Percentiles rank a stretch among this genome's conserved stretches.
Conservation (phyloP, 2,329 filamentous ascomycete genomes). For the Plenodomus tracheiphilus region DNA sequence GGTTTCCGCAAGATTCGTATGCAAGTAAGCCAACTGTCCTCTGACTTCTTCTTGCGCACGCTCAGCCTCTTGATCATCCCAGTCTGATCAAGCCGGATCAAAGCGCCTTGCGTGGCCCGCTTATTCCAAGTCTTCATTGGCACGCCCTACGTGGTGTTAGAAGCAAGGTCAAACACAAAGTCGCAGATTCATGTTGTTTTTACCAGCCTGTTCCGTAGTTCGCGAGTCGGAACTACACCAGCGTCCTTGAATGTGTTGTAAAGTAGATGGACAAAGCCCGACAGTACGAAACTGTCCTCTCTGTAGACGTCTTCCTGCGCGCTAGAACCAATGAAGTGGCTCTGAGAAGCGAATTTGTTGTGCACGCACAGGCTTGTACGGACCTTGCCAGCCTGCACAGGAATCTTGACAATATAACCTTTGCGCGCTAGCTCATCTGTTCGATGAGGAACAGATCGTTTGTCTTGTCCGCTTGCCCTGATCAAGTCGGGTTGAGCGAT, state of each 20-base stretch:
- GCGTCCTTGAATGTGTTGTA: constrained; percentile 55
- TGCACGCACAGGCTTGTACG: constrained; percentile 62
- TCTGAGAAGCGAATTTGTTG: constrained; percentile 51
- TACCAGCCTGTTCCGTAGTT: constrained; percentile 55
- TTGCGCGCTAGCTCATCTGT: constrained; percentile 61
- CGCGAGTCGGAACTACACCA: constrained; percentile 55
- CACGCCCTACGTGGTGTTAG: constrained; percentile 33
- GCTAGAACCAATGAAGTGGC: constrained; percentile 29
- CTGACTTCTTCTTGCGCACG: constrained; percentile 32
- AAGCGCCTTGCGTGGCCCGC: constrained; percentile 44
- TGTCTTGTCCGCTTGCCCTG: constrained; percentile 63
- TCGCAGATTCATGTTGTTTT: constrained; percentile 17
- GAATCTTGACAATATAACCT: constrained; percentile 63
- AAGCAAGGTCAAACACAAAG: background rate
- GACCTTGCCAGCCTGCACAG: constrained; percentile 45
- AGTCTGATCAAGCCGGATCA: constrained; percentile 45
- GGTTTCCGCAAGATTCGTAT: constrained; percentile 49
- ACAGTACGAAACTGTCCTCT: constrained; percentile 51
- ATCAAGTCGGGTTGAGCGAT: constrained; percentile 62
- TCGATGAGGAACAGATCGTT: constrained; percentile 64
- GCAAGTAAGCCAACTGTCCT: constrained; percentile 37
- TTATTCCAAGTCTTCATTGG: constrained; percentile 42
- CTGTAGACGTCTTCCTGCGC: constrained; percentile 41
- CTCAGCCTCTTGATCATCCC: constrained; percentile 47
- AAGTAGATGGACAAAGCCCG: constrained; percentile 53